Evolutionary conservation across 768 basidiomycete genomes (phyloP).

Genomic region (Panaeolus cyanescens): DNA sequence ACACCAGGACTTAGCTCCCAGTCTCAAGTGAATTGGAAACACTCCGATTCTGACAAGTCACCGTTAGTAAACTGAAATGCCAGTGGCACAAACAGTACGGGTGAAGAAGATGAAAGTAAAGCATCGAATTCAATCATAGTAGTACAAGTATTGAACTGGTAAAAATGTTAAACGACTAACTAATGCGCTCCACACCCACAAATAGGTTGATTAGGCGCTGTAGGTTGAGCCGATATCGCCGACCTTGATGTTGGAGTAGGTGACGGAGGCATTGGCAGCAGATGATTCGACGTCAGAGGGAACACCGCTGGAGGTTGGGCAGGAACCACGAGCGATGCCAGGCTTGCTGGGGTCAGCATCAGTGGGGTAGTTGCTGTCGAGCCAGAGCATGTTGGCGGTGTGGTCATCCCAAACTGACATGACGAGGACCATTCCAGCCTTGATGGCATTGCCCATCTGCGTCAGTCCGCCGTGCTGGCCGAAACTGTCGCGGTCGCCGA

Average conservation of each 20-base stretch:
- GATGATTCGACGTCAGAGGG: slow-evolving; percentile 44
- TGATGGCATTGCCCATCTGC: slow-evolving; percentile 33
- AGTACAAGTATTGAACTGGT: too few relatives aligned
- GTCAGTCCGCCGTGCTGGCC: slow-evolving; percentile 39
- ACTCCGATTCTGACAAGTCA: too few relatives aligned
- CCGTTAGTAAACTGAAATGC: too few relatives aligned
- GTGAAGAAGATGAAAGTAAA: neutral
- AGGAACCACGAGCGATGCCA: slow-evolving; percentile 51
- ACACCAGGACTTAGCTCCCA: too few relatives aligned
- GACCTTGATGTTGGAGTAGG: slow-evolving; percentile 55
- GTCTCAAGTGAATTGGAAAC: too few relatives aligned
- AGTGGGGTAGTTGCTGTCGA: slow-evolving; percentile 51
- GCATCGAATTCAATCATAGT: neutral
- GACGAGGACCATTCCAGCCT: slow-evolving; percentile 48
- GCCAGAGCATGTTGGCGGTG: slow-evolving; percentile 56
- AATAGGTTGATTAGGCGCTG: neutral
- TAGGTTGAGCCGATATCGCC: slow-evolving; percentile 38
- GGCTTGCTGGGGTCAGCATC: slow-evolving; percentile 30
- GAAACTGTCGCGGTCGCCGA: slow-evolving; percentile 46
- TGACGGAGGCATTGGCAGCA: slow-evolving; percentile 39
- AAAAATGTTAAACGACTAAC: too few relatives aligned
- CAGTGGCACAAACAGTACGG: neutral
- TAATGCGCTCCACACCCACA: neutral
- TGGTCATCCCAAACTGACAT: slow-evolving; percentile 59
- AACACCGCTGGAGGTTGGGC: slow-evolving; percentile 45